Base-by-base conservation (phyloP, 176 grass and related monocot species). In the Saccharum spontaneum region DNA sequence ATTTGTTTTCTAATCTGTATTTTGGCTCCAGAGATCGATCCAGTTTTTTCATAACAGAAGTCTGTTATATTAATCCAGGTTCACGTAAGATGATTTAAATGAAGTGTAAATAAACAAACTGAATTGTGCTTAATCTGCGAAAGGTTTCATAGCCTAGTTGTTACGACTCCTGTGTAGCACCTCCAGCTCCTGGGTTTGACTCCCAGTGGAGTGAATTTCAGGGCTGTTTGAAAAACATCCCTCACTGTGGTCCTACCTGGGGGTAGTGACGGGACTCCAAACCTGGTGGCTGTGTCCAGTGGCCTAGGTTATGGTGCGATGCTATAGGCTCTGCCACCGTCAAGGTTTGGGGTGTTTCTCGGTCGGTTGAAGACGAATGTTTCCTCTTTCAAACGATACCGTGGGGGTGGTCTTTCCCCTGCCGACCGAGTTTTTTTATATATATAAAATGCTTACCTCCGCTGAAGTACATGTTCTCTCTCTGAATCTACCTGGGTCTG, bases 401-500 rank as follows among this genome's bases (percentile, higher is more conserved):
- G 1, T 59, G 18, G 20, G 20, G 8, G 22, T 9, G 0, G 57
- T 60, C 57, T 60, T 60, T 24, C 9, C 3, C 57, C 9, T 6
- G 17, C 54, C 7, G 8, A 20, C 18, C 6, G 5, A 55, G 50
- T 10, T n/a, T 9, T 22, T 20, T 22, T 18, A 17, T 55, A 57
- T 59, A 59, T 22, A 59, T 10, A n/a, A 59, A n/a, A 44, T 74
- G 18, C 66, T 45, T 84, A 73, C 10, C 11, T 67, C 4, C 0
- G 46, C 55, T n/a, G 43, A 73, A 79, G 44, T 62, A 73, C 33
- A 40, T 48, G 28, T 38, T 65, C 43, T 22, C 10, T 70, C 23
- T 14, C 77, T 74, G 73, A 62, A 62, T 62, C 17, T 79, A 80
- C 71, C 36, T 79, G n/a, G 10, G 38, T 48, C 23, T 67, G 52